Evolutionary conservation across 129 eudicot genomes (phyloP), one percentile per base, ranked within the genome.

Genomic region (Deinandra increscens): DNA sequence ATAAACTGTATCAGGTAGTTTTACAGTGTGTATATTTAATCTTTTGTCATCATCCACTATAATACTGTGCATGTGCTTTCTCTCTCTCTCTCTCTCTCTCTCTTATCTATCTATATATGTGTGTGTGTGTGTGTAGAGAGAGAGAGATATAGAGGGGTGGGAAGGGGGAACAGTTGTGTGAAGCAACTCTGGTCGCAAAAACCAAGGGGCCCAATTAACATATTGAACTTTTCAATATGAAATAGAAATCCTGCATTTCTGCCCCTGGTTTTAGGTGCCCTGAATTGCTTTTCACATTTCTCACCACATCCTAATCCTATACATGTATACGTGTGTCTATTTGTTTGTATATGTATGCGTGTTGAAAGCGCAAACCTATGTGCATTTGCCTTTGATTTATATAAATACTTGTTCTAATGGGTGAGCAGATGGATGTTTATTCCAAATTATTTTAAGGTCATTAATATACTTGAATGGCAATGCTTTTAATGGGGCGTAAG

Each of bases 321-420:
- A 36, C 5, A 1, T 36, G 7, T 36, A 36, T 36, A 6, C 5
- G 1, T 36, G 39, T 36, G 39, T 36, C 3, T 33, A 33, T 33
- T 5, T n/a, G 31, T 26, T 26, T 26, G 31, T 26, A 13, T 59
- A 14, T 46, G 0, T 17, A 14, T 17, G n/a, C 5, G 0, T 68
- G 20, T 49, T 49, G 61, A 10, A 68, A 68, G 72, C 33, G 31
- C 61, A 50, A 51, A 37, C 38, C 10, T 69, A 55, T 54, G 1
- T 49, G 17, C 46, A 50, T 64, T 19, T 20, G 55, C 20, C 23
- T 7, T 41, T 63, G 51, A 56, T 23, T 33, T 12, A 12, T 9
- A 56, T 59, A 59, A 33, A 26, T 29, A 29, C 12, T 41, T 41
- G 12, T 41, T 41, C 10, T 9, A 13, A 41, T 5, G 45, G 11